phyloP scores from a whole-genome alignment of 2,329 filamentous ascomycete species.

The Ceratocystis alfenasii region DNA sequence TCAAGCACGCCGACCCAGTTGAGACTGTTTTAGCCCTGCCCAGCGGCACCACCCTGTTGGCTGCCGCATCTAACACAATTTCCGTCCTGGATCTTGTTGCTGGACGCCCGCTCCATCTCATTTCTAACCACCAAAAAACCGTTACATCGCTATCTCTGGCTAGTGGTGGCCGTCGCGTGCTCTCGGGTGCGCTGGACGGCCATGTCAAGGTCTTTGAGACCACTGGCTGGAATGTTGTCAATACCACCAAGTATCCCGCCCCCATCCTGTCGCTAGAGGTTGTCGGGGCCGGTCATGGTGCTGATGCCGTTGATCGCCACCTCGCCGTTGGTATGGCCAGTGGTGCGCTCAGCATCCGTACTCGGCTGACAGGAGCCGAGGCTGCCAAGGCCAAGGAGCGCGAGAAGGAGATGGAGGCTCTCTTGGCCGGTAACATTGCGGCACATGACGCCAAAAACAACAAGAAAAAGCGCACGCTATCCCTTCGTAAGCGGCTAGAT shows the following conservation, averaged over 20 bases:
- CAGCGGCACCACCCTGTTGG: constrained; percentile 74
- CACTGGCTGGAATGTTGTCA: constrained; percentile 88
- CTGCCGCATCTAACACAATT: constrained; percentile 73
- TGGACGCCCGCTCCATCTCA: constrained; percentile 71
- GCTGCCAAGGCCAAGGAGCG: constrained; percentile 64
- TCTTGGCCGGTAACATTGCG: constrained; percentile 66
- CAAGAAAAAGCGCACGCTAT: constrained; percentile 50
- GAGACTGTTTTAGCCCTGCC: constrained; percentile 81
- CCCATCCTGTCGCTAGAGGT: constrained; percentile 78
- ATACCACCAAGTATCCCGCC: constrained; percentile 82
- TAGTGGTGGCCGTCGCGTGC: constrained; percentile 64
- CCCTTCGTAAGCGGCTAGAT: constrained; percentile 50
- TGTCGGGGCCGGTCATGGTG: constrained; percentile 36
- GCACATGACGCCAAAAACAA: constrained; percentile 60
- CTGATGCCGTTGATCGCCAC: constrained; percentile 66
- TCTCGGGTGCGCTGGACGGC: constrained; percentile 83
- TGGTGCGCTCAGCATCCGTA: constrained; percentile 80
- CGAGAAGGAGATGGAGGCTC: constrained; percentile 72
- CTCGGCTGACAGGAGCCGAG: constrained; percentile 71
- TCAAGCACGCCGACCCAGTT: constrained; percentile 83
- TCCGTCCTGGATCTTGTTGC: constrained; percentile 87
- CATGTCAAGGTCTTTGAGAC: constrained; percentile 97
- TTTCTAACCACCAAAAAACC: constrained; percentile 95
- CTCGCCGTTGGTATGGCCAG: constrained; percentile 91
- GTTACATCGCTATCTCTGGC: constrained; percentile 79